Base-by-base conservation (phyloP, 805 yeast genomes). In the Hanseniaspora occidentalis region DNA sequence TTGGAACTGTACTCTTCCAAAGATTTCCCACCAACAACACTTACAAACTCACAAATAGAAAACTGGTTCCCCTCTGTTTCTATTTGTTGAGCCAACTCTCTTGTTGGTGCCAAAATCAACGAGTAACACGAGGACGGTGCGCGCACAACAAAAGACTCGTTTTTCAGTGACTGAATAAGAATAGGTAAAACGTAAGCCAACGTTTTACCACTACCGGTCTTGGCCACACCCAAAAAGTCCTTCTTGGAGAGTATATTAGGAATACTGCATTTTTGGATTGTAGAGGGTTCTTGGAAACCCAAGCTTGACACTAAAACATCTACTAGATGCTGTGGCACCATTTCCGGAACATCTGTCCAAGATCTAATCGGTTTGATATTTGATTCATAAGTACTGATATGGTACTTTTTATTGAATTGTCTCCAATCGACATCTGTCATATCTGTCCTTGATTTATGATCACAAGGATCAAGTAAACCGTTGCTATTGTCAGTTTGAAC, bases 191-290 rank as follows among this genome's bases (percentile, higher is more conserved):
- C 69, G 53, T 89, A 89, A 2, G 96, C 94, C 42, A 92, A 64
- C 0, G 98, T 89, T 56, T 89, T 89, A 52, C 98, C 98, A 0
- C 95, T 82, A 31, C 98, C 98, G 0, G 98, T 89, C 9, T 92
- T 80, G n/a, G 98, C 98, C 55, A 89, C 89, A 42, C 98, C 98
- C 48, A 92, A 77, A 3, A 92, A 81, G 58, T 89, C 96, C 63
- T 86, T 79, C 55, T 79, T 83, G 9, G 33, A 29, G 8, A 29
- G 78, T 20, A 79, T 62, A 42, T 56, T 57, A 0, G 96, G 96
- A 4, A 89, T 75, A 0, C 96, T 71, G 0, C 94, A 92, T 46
- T 96, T 63, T 56, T 89, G 98, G 43, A 92, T 81, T 0, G 97
- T 92, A 0, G 96, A 83, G 3, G 97, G 97, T 7, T 72, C 73